These are phyloP conservation scores for Stephanodiscus triporus DNA, from an alignment of 108 stramenopile genomes.

Conservation along the genomic window DNA sequence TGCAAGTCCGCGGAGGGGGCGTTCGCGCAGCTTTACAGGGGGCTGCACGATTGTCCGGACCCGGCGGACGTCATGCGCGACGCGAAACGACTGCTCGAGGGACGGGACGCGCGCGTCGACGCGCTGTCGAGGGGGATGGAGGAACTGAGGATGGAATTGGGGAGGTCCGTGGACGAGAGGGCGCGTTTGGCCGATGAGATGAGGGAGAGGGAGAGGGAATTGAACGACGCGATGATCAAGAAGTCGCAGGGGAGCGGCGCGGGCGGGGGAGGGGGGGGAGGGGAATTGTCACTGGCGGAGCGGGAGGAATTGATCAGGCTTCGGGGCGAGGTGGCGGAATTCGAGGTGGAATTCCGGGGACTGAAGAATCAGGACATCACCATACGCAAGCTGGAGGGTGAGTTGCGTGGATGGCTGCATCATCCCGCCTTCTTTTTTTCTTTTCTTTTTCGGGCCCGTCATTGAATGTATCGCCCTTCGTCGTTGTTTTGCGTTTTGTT, in stretches of 20 bases:
- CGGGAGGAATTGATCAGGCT: slow-evolving; percentile 83
- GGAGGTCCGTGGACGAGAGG: slow-evolving; percentile 25
- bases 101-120: slow-evolving; percentile 57
- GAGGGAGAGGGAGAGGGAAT: slow-evolving; percentile 37
- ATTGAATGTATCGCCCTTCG: neutral
- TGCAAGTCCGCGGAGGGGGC: slow-evolving; percentile 74
- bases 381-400: slow-evolving; percentile 81
- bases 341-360: slow-evolving; percentile 86
- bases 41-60: slow-evolving; percentile 55
- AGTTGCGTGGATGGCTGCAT: no score
- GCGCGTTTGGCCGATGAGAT: slow-evolving; percentile 39
- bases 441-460: neutral
- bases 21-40: slow-evolving; percentile 52
- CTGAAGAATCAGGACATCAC: slow-evolving; percentile 95
- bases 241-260: no score
- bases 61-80: slow-evolving; percentile 48
- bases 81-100: slow-evolving; percentile 52
- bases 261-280: slow-evolving; percentile 13
- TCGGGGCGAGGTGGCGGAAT: slow-evolving; percentile 85
- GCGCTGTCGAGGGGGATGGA: slow-evolving; percentile 63
- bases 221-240: no score
- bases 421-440: no score
- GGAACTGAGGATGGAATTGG: slow-evolving; percentile 57
- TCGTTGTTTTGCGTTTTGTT: neutral
- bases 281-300: slow-evolving; percentile 51